phyloP scores from a whole-genome alignment of 306 rosid species.

The Cucumis cinereus region DNA sequence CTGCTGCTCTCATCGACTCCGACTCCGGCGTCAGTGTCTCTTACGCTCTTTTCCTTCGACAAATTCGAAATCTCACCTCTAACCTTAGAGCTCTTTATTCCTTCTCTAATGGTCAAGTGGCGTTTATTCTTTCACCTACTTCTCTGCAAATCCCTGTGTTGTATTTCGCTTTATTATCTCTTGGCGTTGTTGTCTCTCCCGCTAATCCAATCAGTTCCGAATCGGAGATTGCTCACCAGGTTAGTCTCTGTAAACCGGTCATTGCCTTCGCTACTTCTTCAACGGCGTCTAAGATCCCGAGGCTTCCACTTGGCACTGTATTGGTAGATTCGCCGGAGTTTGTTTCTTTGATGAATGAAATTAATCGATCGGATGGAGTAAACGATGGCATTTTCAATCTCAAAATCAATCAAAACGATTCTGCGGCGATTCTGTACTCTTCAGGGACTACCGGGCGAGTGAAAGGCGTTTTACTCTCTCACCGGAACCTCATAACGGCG shows the following conservation, averaged over 20 bases:
- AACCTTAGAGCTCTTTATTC: constrained; percentile 13
- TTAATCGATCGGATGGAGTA: neutral
- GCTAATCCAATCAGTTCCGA: constrained; percentile 53
- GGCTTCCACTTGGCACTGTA: neutral
- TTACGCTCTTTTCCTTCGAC: constrained; percentile 40
- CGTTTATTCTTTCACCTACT: constrained; percentile 55
- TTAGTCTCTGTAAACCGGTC: constrained; percentile 36
- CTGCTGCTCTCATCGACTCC: constrained; percentile 40
- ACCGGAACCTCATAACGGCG: constrained; percentile 45
- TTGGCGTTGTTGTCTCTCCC: constrained; percentile 57
- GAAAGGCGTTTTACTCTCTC: constrained; percentile 60
- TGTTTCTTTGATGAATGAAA: constrained; percentile 32
- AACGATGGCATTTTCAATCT: neutral
- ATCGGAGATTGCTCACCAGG: constrained; percentile 51
- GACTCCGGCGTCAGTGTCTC: constrained; percentile 35
- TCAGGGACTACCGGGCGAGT: constrained; percentile 84
- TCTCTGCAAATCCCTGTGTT: constrained; percentile 57
- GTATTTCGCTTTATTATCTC: constrained; percentile 55
- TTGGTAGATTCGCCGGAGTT: constrained; percentile 56
- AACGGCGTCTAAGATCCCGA: constrained; percentile 20
- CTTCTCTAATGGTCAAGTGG: constrained; percentile 56
- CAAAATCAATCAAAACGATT: constrained; percentile 31
- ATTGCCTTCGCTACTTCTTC: constrained; percentile 45
- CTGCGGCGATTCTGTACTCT: constrained; percentile 70
- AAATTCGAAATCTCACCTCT: constrained; percentile 38